Percentiles rank a stretch among this genome's conserved stretches.
Evolutionary conservation across 2,329 filamentous ascomycete genomes (phyloP).

Genomic region (Epicoccum nigrum): DNA sequence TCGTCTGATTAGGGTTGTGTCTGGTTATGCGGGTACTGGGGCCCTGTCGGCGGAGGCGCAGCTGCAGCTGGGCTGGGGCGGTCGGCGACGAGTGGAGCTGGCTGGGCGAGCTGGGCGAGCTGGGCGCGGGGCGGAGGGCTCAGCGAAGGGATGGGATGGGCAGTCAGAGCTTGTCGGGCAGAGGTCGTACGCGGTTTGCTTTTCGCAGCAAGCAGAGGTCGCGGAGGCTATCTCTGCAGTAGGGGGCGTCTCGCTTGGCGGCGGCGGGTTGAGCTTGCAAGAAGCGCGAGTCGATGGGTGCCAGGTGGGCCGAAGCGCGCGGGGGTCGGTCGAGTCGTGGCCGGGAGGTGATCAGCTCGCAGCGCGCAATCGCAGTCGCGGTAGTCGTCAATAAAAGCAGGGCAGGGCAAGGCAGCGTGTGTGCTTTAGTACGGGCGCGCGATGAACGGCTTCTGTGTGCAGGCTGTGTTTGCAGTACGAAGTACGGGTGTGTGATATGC

Average conservation of each 20-base stretch:
- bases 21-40: conserved; percentile 21
- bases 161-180: not conserved
- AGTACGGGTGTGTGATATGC: not conserved
- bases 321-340: conserved; percentile 25
- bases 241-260: conserved; percentile 44
- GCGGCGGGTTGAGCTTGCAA: conserved; percentile 21
- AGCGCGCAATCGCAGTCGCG: too few species aligned
- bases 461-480: too few species aligned
- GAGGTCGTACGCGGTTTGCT: conserved; percentile 8
- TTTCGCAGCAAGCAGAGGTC: conserved; percentile 23
- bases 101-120: conserved; percentile 9
- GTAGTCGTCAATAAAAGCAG: conserved; percentile 3
- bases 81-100: conserved; percentile 17
- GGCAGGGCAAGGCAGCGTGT: not conserved
- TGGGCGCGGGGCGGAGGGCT: conserved; percentile 16
- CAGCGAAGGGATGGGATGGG: not conserved
- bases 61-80: conserved; percentile 25
- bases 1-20: conserved; percentile 33
- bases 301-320: conserved; percentile 10
- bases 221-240: conserved; percentile 40
- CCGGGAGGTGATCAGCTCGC: conserved; percentile 2
- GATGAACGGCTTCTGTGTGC: too few species aligned
- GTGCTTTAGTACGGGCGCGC: too few species aligned
- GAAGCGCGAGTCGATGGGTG: conserved; percentile 30
- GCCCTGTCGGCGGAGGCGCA: conserved; percentile 30